Evolutionary conservation across 345 rosid genomes (phyloP).

Genomic region (Adansonia digitata): DNA sequence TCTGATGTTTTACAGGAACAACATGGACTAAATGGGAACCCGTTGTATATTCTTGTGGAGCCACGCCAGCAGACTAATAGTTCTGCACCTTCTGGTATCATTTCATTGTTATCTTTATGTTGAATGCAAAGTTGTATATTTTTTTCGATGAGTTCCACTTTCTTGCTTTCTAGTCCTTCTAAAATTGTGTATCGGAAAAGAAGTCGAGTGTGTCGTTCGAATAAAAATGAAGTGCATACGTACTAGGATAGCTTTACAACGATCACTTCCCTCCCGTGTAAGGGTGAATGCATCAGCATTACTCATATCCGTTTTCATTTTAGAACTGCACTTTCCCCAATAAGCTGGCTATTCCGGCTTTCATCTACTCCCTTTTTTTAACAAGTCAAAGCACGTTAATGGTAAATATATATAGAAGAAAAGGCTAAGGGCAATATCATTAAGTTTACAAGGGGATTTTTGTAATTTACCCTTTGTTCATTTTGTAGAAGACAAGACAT

Average conservation of each 20-base stretch:
- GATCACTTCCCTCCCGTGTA: no score
- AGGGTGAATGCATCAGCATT: no score
- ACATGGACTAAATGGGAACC: slow-evolving; percentile 65
- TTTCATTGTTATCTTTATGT: background rate
- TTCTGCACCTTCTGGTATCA: slow-evolving; percentile 10
- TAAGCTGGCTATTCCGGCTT: no score
- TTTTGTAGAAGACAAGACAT: background rate
- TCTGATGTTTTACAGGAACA: slow-evolving; percentile 43
- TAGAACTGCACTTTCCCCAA: no score
- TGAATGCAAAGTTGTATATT: background rate
- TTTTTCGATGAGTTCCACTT: background rate
- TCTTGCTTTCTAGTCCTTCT: background rate
- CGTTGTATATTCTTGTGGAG: slow-evolving; percentile 68
- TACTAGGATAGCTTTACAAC: background rate
- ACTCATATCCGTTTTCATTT: no score
- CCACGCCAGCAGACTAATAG: slow-evolving; percentile 37
- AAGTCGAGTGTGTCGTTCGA: background rate
- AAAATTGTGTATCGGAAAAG: background rate
- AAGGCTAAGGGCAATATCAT: background rate
- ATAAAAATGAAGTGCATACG: background rate
- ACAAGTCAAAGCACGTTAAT: no score
- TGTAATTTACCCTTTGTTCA: background rate
- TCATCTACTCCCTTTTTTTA: no score
- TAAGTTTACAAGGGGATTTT: background rate
- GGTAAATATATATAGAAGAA: no score